These are phyloP conservation scores for Salix dunnii DNA, from an alignment of 345 rosid genomes.

Conservation along the genomic window DNA sequence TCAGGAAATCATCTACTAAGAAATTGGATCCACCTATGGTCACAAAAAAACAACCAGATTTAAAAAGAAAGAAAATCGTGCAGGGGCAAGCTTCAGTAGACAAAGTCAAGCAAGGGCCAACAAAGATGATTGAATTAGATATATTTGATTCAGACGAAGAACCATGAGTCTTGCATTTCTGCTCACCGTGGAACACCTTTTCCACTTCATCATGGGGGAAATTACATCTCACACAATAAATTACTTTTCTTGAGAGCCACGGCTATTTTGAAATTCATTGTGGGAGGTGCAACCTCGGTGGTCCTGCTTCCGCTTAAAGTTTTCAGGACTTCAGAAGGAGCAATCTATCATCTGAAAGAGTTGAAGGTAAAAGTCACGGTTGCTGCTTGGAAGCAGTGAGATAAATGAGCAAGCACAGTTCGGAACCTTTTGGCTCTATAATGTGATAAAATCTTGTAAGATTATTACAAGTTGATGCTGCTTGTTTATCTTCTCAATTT, in stretches of 20 bases:
- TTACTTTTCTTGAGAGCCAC: not conserved
- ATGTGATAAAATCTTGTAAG: not conserved
- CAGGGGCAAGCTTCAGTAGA: slow-evolving; percentile 24
- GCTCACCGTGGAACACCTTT: no score
- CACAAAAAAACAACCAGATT: slow-evolving; percentile 22
- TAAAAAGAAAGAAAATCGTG: slow-evolving; percentile 50
- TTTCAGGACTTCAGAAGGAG: no score
- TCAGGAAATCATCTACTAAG: slow-evolving; percentile 53
- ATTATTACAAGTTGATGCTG: not conserved
- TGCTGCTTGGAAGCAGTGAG: not conserved
- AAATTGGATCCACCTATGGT: slow-evolving; percentile 29
- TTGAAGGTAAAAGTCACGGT: not conserved
- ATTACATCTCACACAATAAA: not conserved
- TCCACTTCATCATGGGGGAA: no score
- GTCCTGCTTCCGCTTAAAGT: no score
- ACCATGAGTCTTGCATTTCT: slow-evolving; percentile 13
- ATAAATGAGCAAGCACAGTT: not conserved
- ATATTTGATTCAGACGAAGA: slow-evolving; percentile 71
- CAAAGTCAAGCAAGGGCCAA: slow-evolving; percentile 25
- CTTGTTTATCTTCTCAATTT: not conserved
- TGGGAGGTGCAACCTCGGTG: no score
- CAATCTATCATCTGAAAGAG: no score
- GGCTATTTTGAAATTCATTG: no score
- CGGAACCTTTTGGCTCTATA: not conserved
- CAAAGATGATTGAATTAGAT: slow-evolving; percentile 66